phyloP scores from a whole-genome alignment of 2,329 filamentous ascomycete species.

The Gnomoniopsis smithogilvyi region DNA sequence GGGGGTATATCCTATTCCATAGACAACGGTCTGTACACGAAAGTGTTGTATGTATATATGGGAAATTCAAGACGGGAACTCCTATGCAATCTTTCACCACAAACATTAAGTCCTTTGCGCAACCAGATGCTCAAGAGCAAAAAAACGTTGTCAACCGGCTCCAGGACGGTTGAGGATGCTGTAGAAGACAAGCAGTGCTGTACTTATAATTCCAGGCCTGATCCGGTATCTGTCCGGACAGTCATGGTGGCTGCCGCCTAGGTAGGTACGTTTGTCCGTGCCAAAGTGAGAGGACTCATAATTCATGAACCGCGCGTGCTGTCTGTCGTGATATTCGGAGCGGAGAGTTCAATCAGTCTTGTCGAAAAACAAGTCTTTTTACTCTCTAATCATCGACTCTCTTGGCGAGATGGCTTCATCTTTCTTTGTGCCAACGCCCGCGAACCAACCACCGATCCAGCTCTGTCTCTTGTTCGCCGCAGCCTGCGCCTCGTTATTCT shows the following conservation, averaged over 20 bases:
- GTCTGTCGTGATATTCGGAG: background rate
- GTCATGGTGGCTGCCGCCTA: background rate
- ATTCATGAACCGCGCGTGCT: constrained; percentile 2
- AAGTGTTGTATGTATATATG: background rate
- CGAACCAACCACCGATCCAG: constrained; percentile 50
- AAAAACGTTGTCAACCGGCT: constrained; percentile 2
- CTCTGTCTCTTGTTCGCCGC: constrained; percentile 56
- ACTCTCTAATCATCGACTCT: constrained; percentile 16
- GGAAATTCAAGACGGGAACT: background rate
- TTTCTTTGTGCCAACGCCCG: constrained; percentile 13
- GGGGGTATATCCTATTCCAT: background rate
- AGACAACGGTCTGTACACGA: background rate
- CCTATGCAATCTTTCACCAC: background rate
- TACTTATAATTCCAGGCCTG: background rate
- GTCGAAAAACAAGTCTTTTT: background rate
- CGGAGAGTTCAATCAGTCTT: background rate
- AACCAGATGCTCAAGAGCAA: background rate
- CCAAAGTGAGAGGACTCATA: background rate
- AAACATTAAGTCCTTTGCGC: background rate
- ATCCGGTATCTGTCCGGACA: constrained; percentile 1
- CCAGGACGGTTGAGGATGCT: constrained; percentile 3
- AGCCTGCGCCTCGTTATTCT: constrained; percentile 54
- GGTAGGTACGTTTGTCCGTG: background rate
- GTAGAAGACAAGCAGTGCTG: background rate
- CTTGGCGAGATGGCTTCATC: constrained; percentile 7